Evolutionary conservation across 805 yeast genomes (phyloP), one percentile per base, ranked within the genome.

Genomic region (Wickerhamiella qilinensis): DNA sequence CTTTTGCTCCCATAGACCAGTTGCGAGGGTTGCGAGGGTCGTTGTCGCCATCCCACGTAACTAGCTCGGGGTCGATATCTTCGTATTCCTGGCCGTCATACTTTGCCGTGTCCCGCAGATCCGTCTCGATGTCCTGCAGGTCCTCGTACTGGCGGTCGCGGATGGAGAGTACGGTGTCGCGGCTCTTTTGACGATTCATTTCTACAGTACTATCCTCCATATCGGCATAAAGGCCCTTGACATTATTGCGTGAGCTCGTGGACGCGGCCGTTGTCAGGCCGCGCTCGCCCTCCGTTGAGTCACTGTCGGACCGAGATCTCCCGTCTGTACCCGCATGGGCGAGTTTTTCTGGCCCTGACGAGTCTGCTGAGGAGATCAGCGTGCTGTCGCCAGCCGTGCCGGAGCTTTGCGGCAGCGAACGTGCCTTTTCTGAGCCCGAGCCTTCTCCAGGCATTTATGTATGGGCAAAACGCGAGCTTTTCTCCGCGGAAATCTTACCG

Each of bases 21-120:
- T 77, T 77, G 41, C 78, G 57, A n/a, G 85, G 83, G 50, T 71
- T 67, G 12, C 56, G 58, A 0, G 75, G 73, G 49, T 77, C 85
- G 38, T 69, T 66, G 15, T 63, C 65, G 3, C 75, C 74, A 24
- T 73, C 72, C 82, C 82, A 77, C 1, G 80, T 68, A 9, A 77
- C 74, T 35, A 77, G 57, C 47, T 77, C 81, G 0, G 81, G 82
- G 47, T 77, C 82, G 8, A 72, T 55, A 4, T 54, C 52, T 24
- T 59, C 58, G 50, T 68, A 74, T 48, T 75, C 79, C 7, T 59
- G 60, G 20, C 81, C 81, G 39, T 63, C 68, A 60, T 48, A 36
- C 30, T 38, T 41, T 17, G 46, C 47, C 11, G 42, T 46, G 22
- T 51, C 56, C 11, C 47, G 43, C 19, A 50, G 59, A 17, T 45